phyloP scores from a whole-genome alignment of 2,329 filamentous ascomycete species.

The Penicillium nordicum region DNA sequence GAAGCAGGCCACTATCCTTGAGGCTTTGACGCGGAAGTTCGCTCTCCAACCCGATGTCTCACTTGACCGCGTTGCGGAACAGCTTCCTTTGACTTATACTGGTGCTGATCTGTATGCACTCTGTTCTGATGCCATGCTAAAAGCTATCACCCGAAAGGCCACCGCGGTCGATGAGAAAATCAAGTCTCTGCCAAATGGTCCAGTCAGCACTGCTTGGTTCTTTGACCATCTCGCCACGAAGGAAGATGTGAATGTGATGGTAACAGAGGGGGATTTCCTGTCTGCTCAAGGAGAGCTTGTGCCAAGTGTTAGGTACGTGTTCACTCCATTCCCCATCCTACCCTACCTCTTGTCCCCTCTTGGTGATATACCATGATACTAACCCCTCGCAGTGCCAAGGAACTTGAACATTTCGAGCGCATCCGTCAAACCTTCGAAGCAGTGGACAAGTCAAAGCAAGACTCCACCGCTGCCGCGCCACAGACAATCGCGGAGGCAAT shows the following conservation, averaged over 20 bases:
- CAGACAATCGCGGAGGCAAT: conserved; percentile 40
- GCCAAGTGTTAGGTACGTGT: conserved; percentile 67
- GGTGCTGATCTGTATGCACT: conserved; percentile 96
- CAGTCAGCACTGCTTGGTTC: conserved; percentile 83
- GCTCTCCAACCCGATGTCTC: conserved; percentile 76
- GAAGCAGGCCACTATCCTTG: conserved; percentile 90
- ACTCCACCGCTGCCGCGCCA: conserved; percentile 20
- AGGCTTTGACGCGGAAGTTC: conserved; percentile 94
- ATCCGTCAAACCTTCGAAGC: conserved; percentile 80
- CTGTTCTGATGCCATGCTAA: conserved; percentile 97
- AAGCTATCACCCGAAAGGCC: conserved; percentile 90
- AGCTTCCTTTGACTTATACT: conserved; percentile 91
- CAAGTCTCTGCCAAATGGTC: conserved; percentile 54
- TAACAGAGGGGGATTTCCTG: conserved; percentile 83
- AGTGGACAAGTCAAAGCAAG: conserved; percentile 46
- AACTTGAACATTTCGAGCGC: conserved; percentile 83
- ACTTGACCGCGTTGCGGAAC: conserved; percentile 67
- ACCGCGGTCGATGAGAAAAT: conserved; percentile 80
- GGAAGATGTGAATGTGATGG: conserved; percentile 81
- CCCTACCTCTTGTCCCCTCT: neutral
- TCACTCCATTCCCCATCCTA: neutral
- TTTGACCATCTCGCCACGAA: conserved; percentile 87
- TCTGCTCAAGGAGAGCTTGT: conserved; percentile 79
- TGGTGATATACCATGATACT: conserved; percentile 15
- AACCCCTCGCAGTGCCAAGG: conserved; percentile 64